Evolutionary conservation across 345 rosid genomes (phyloP).

Genomic region (Brassica napus): Da-Ae NC_063444.1:18734001-18734500

Average conservation of each 20-base stretch:
- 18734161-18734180: neutral
- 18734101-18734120: neutral
- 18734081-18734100: neutral
- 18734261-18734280: neutral
- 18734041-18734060: too few species aligned
- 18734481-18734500: constrained; percentile 16
- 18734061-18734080: too few species aligned
- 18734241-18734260: neutral
- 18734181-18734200: neutral
- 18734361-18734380: neutral
- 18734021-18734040: too few species aligned
- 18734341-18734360: neutral
- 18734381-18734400: neutral
- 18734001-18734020: too few species aligned
- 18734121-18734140: neutral
- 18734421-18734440: neutral
- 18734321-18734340: neutral
- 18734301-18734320: neutral
- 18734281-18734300: constrained; percentile 2
- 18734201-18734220: neutral
- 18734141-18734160: neutral
- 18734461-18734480: neutral
- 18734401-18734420: neutral
- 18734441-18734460: neutral
- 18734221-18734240: constrained; percentile 17